phyloP scores from a whole-genome alignment of 352 stramenopile species.

The Phytophthora syringae region DNA sequence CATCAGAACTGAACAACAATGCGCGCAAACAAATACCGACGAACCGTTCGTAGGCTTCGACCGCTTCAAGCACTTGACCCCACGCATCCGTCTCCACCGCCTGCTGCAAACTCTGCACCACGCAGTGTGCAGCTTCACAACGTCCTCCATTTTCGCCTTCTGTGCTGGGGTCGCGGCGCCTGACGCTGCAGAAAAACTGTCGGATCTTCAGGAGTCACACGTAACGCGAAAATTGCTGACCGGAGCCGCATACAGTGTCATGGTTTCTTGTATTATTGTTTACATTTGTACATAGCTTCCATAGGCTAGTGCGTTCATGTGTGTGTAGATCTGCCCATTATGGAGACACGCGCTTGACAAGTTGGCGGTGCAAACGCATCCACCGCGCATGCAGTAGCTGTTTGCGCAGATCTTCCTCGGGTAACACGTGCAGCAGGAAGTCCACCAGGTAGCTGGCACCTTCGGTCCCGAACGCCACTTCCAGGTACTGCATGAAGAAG shows the following conservation, averaged over 20 bases:
- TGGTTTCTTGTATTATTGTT: too few relatives aligned
- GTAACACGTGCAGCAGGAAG: slow-evolving; percentile 83
- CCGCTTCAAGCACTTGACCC: slow-evolving; percentile 76
- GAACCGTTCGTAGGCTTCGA: slow-evolving; percentile 79
- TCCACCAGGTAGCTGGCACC: slow-evolving; percentile 81
- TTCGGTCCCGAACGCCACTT: slow-evolving; percentile 79
- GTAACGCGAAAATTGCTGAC: too few relatives aligned
- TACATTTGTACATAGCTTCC: slow-evolving; percentile 31
- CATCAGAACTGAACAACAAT: background rate
- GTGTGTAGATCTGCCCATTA: slow-evolving; percentile 16
- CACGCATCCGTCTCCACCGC: slow-evolving; percentile 70
- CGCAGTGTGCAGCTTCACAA: slow-evolving; percentile 52
- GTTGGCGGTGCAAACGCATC: slow-evolving; percentile 66
- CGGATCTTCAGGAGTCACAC: slow-evolving; percentile 7
- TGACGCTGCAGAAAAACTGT: slow-evolving; percentile 17
- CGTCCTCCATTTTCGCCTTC: slow-evolving; percentile 44
- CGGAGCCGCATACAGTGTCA: too few relatives aligned
- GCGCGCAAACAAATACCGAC: background rate
- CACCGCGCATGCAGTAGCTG: slow-evolving; percentile 70
- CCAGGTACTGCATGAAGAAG: slow-evolving; percentile 83
- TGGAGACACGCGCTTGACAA: slow-evolving; percentile 63
- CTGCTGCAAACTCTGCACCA: slow-evolving; percentile 66
- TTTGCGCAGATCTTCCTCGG: slow-evolving; percentile 66
- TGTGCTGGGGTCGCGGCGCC: slow-evolving; percentile 11
- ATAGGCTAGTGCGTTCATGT: slow-evolving; percentile 18